Evolutionary conservation across 2,329 filamentous ascomycete genomes (phyloP).

Genomic region (Aspergillus caelatus): DNA sequence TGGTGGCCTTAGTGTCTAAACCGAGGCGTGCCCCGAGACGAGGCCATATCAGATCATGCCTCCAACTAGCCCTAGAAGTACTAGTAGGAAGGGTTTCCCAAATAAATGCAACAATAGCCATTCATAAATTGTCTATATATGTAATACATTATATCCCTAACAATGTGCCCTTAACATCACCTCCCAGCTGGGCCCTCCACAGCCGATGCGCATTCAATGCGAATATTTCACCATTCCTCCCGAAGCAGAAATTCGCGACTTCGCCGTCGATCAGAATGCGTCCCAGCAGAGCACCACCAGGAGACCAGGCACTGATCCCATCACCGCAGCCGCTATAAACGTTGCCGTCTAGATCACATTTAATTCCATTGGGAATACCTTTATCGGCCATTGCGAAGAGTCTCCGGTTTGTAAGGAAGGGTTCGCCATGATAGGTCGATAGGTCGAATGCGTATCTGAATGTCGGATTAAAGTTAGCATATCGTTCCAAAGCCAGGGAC

Average conservation of each 20-base stretch:
- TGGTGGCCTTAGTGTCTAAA: not conserved
- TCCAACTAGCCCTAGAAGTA: too few relatives aligned
- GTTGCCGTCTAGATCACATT: constrained; percentile 56
- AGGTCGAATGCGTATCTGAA: constrained; percentile 54
- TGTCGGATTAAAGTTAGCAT: not conserved
- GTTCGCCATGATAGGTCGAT: constrained; percentile 32
- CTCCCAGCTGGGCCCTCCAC: constrained; percentile 45
- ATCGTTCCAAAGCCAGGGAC: not conserved
- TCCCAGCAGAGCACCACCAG: constrained; percentile 52
- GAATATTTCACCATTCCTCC: constrained; percentile 36
- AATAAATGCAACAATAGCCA: too few relatives aligned
- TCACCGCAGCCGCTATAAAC: constrained; percentile 59
- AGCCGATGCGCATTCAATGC: constrained; percentile 51
- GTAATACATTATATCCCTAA: not conserved
- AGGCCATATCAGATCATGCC: too few relatives aligned
- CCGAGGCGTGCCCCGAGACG: too few relatives aligned
- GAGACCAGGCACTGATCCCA: constrained; percentile 57
- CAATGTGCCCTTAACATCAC: not conserved
- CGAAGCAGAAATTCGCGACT: constrained; percentile 55
- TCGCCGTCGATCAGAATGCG: constrained; percentile 58
- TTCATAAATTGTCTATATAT: not conserved
- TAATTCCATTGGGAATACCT: constrained; percentile 51
- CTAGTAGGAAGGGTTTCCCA: too few relatives aligned
- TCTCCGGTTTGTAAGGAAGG: constrained; percentile 52
- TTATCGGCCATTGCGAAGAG: constrained; percentile 54